Evolutionary conservation across 352 stramenopile genomes (phyloP).

Genomic region (Thalassiosira exigua): DNA sequence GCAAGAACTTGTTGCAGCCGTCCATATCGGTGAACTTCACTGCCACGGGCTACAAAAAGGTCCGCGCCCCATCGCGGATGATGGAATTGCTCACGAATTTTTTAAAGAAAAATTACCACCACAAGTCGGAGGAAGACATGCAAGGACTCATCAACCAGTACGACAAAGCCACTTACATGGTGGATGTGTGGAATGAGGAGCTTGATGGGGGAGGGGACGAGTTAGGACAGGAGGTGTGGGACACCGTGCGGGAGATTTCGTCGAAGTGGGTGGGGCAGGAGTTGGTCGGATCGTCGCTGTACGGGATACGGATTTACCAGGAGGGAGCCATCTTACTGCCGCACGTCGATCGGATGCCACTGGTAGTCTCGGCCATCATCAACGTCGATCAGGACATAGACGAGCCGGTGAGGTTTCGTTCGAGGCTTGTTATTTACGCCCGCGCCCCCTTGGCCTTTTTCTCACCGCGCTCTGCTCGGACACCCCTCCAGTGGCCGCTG

Average conservation of each 20-base stretch:
- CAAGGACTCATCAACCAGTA: too few species aligned
- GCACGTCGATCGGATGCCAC: slow-evolving; percentile 86
- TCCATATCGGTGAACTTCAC: slow-evolving; percentile 68
- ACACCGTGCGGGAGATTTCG: slow-evolving; percentile 48
- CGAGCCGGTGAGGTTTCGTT: too few species aligned
- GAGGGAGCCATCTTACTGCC: slow-evolving; percentile 73
- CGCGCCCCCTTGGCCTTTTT: too few species aligned
- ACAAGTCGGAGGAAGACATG: too few species aligned
- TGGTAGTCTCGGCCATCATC: slow-evolving; percentile 83
- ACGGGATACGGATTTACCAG: slow-evolving; percentile 81
- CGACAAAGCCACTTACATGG: too few species aligned
- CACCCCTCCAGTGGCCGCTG: slow-evolving; percentile 87
- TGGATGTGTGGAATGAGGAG: too few species aligned
- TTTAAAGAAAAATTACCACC: too few species aligned
- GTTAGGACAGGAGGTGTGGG: slow-evolving; percentile 40
- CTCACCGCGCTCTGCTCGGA: too few species aligned
- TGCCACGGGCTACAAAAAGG: slow-evolving; percentile 64
- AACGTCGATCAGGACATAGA: slow-evolving; percentile 88
- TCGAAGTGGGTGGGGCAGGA: slow-evolving; percentile 75
- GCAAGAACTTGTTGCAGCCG: slow-evolving; percentile 75
- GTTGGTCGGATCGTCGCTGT: slow-evolving; percentile 66
- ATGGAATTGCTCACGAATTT: too few species aligned
- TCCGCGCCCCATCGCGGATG: slow-evolving; percentile 46
- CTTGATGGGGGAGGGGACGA: too few species aligned
- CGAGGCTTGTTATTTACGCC: too few species aligned